These are phyloP conservation scores for Inonotus obliquus DNA, from an alignment of 1,284 basidiomycete species.

Conservation along the genomic window DNA sequence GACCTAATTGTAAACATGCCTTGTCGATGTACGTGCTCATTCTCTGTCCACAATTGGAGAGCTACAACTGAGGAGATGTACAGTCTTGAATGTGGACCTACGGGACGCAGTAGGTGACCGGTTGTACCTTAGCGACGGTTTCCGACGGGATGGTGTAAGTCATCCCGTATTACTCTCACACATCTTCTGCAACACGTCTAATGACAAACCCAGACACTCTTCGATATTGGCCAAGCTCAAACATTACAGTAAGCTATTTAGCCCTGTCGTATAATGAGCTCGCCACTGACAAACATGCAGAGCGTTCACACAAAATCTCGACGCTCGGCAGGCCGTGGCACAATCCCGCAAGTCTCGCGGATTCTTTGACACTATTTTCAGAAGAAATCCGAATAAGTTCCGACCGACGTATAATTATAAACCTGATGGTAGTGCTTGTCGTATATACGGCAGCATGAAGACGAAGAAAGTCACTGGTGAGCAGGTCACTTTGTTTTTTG, in stretches of 20 bases:
- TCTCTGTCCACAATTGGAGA: slow-evolving; percentile 10
- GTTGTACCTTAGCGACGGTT: slow-evolving; percentile 77
- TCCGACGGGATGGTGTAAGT: slow-evolving; percentile 81
- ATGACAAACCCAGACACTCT: slow-evolving; percentile 52
- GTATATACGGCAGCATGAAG: slow-evolving; percentile 79
- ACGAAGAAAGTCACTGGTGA: slow-evolving; percentile 89
- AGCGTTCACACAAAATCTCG: slow-evolving; percentile 59
- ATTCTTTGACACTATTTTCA: slow-evolving; percentile 53
- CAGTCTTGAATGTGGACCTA: slow-evolving; percentile 84
- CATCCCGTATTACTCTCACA: not conserved
- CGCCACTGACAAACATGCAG: slow-evolving; percentile 28
- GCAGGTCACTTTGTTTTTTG: not conserved
- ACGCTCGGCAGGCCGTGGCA: slow-evolving; percentile 61
- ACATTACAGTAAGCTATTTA: slow-evolving; percentile 34
- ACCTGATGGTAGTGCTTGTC: slow-evolving; percentile 66
- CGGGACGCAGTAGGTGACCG: slow-evolving; percentile 92
- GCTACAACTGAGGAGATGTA: slow-evolving; percentile 12
- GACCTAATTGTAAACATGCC: slow-evolving; percentile 92
- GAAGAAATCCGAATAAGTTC: slow-evolving; percentile 42
- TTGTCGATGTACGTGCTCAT: slow-evolving; percentile 69
- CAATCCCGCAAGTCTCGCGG: slow-evolving; percentile 67
- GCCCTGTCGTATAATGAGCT: not conserved
- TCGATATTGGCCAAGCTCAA: slow-evolving; percentile 81
- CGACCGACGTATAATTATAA: slow-evolving; percentile 70
- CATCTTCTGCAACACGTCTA: not conserved